Conservation (phyloP, 2,329 filamentous ascomycete genomes). For the Exophiala mesophila region DNA sequence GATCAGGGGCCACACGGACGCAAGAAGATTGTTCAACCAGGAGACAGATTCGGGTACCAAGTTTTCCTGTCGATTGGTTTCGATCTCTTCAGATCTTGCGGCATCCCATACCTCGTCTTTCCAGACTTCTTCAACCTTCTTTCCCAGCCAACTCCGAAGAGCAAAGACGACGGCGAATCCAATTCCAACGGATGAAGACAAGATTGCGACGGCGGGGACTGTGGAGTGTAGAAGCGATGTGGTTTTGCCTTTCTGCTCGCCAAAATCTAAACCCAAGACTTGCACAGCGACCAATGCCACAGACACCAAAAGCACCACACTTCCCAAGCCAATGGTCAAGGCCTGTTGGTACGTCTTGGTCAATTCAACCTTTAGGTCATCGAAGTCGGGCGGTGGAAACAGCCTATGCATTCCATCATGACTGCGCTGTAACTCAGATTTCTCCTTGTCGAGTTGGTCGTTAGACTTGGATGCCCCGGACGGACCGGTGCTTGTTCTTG, state of each 20-base stretch:
- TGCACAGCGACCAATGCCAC: conserved; percentile 10
- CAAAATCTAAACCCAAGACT: conserved; percentile 6
- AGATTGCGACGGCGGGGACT: conserved; percentile 12
- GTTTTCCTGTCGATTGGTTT: conserved; percentile 27
- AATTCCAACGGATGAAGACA: conserved; percentile 21
- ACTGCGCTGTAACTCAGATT: conserved; percentile 36
- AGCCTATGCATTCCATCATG: conserved; percentile 45
- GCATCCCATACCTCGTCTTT: conserved; percentile 67
- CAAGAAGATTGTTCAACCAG: conserved; percentile 67
- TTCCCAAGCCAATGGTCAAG: conserved; percentile 34
- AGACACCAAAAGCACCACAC: conserved; percentile 23
- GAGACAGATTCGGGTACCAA: conserved; percentile 60
- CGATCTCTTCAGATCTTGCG: conserved; percentile 45
- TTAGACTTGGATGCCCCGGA: conserved; percentile 42
- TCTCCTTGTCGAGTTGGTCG: conserved; percentile 41
- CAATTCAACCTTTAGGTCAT: conserved; percentile 42
- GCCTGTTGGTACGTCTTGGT: conserved; percentile 42
- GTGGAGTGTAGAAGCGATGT: conserved; percentile 5
- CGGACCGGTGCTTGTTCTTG: conserved; percentile 42
- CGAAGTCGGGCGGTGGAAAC: conserved; percentile 52
- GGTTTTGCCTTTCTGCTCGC: conserved; percentile 4
- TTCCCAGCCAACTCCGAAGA: conserved; percentile 56
- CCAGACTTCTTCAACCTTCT: conserved; percentile 58
- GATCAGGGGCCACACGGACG: conserved; percentile 67
- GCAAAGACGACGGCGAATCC: conserved; percentile 35